Base-by-base conservation (phyloP, 225 moss, liverwort and hornwort genomes). In the Straminergon stramineum region DNA sequence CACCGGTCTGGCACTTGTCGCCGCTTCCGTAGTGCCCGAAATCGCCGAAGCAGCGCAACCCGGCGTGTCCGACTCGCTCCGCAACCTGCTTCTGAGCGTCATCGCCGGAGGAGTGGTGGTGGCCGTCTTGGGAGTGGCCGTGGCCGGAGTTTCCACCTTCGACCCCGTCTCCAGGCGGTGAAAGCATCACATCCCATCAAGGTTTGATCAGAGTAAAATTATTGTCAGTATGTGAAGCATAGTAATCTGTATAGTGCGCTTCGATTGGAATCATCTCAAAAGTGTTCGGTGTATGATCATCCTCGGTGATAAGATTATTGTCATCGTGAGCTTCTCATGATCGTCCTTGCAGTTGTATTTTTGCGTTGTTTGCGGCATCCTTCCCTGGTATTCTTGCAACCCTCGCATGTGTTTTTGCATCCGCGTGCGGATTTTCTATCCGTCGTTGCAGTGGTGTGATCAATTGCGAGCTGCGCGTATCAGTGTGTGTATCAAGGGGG, bases 61-160 rank as follows among this genome's bases (percentile, higher is more conserved):
- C 14, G 97, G 97, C 79, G 92, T 98, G 81, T 98, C 98, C 56
- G 95, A 95, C 41, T 98, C 98, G 4, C 92, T 97, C 81, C 96
- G 95, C 92, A 98, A 97, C 90, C 90, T 98, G 91, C 95, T 98
- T 27, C 73, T 96, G 78, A 98, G 97, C 89, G 97, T 98, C 8
- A 48, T 97, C 15, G 97, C 97, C 9, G 98, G 98, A 90, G 98
- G 98, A 65, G 94, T 95, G 41, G 96, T 98, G 57, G 43, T 93
- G 37, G 28, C 86, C 34, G 93, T 32, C 39, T 73, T 98, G 31
- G 96, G 95, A 55, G 88, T 94, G 20, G 98, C 93, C 12, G 92
- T 98, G 18, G 98, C 97, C 4, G 98, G 98, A 77, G 98, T 98
- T 75, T 94, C 98, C 68, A 97, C 95, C 65, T 98, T 98, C 92